Base-by-base conservation (phyloP, 139 green algal species). In the Gonium pectorale region DNA sequence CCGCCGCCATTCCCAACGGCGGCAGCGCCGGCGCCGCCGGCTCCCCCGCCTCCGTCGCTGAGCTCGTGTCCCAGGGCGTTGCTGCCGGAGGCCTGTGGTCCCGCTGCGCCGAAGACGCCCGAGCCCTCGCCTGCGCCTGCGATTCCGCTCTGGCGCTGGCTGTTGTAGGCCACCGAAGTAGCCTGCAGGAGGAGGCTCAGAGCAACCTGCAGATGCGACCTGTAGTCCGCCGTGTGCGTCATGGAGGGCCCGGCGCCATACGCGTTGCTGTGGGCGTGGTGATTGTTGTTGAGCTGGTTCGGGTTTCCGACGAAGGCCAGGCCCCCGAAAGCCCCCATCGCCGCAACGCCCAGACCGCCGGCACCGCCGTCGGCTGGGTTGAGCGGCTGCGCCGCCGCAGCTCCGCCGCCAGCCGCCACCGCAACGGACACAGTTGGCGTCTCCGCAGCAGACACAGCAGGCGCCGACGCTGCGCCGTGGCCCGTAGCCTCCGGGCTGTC, bases 101-200 rank as follows among this genome's bases (percentile, higher is more conserved):
- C 59, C 27, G 21, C 74, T 21, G 75, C 77, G 0, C 35, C 79
- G 29, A 85, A 85, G 26, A 85, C 56, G 3, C 79, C 79, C 5
- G 79, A 85, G 33, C 79, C 79, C 44, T 85, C 64, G 33, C 43
- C 43, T 0, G 46, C 79, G 27, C 79, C 79, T 0, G 64, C 79
- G 11, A 85, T 54, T 11, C 79, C 79, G 66, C 79, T 85, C 44
- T 85, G 79, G 15, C 63, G 64, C 79, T 85, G 79, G 63, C 79
- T 85, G 79, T 85, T 77, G 46, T 78, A 85, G 5, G 80, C 80
- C 21, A 54, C 66, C 0, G 80, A 86, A 27, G 80, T 86, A 24
- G 80, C 80, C 33, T 86, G 80, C 52, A 79, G 54, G 38, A 86
- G 17, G 38, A 86, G 44, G 52, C 80, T 86, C 0, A 86, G 80